Evolutionary conservation across 1,284 basidiomycete genomes (phyloP).

Genomic region (Ceraceosorus guamensis): DNA sequence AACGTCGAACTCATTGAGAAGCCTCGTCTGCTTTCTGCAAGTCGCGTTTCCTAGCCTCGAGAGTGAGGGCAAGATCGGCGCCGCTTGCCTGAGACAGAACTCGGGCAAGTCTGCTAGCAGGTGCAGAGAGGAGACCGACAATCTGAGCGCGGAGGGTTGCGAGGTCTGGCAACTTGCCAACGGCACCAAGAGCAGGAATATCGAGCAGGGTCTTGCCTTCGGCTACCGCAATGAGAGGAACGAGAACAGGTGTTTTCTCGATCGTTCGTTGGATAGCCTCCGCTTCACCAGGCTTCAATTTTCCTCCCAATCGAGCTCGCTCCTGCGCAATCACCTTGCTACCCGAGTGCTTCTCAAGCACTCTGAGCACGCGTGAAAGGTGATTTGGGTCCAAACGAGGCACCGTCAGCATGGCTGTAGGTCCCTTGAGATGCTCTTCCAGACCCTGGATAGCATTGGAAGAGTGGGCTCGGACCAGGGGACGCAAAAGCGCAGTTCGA

Average conservation of each 20-base stretch:
- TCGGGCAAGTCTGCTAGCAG: slow-evolving; percentile 33
- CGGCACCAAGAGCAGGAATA: slow-evolving; percentile 29
- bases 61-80: slow-evolving; percentile 27
- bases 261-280: slow-evolving; percentile 13
- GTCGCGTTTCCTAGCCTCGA: slow-evolving; percentile 35
- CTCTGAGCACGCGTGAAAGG: slow-evolving; percentile 29
- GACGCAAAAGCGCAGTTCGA: slow-evolving; percentile 25
- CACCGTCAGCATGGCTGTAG: slow-evolving; percentile 38
- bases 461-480: slow-evolving; percentile 10
- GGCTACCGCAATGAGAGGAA: slow-evolving; percentile 31
- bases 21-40: slow-evolving; percentile 38
- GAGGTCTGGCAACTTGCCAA: slow-evolving; percentile 28
- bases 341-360: slow-evolving; percentile 31
- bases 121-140: slow-evolving; percentile 37
- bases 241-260: slow-evolving; percentile 27
- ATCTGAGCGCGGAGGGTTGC: slow-evolving; percentile 37
- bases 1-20: background rate
- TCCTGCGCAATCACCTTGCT: slow-evolving; percentile 12
- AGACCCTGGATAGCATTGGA: slow-evolving; percentile 18
- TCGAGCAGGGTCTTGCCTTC: slow-evolving; percentile 25
- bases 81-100: slow-evolving; percentile 37
- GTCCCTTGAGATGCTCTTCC: slow-evolving; percentile 23
- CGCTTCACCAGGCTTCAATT: slow-evolving; percentile 1
- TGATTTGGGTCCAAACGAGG: slow-evolving; percentile 27
- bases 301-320: too few species aligned